Conservation (phyloP, 345 rosid genomes). For the Cochlearia excelsa region DNA sequence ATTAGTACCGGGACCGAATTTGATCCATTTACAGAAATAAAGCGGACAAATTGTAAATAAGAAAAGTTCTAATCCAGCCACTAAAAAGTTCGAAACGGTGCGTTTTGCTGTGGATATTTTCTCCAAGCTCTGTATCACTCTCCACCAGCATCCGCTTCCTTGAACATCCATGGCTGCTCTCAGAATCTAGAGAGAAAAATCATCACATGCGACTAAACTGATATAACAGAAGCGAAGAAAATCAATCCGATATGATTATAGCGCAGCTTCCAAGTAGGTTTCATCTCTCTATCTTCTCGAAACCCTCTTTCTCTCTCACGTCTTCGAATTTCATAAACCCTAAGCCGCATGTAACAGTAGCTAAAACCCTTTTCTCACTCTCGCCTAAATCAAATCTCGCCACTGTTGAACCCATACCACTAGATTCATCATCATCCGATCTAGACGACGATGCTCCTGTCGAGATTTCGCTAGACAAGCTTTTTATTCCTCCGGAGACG, state of each 20-base stretch:
- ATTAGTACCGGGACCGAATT: too few relatives aligned
- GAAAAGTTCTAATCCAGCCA: constrained; percentile 1
- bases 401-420: constrained; percentile 52
- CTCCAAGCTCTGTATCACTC: constrained; percentile 5
- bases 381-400: constrained; percentile 45
- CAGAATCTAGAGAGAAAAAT: constrained; percentile 9
- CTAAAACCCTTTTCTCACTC: constrained; percentile 20
- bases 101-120: constrained; percentile 34
- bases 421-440: constrained; percentile 34
- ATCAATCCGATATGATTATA: constrained; percentile 32
- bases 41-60: constrained; percentile 9
- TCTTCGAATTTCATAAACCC: constrained; percentile 36
- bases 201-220: too few relatives aligned
- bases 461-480: constrained; percentile 60
- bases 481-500: constrained; percentile 84
- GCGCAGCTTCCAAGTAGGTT: constrained; percentile 53
- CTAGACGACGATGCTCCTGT: constrained; percentile 32
- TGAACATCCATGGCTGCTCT: constrained; percentile 24
- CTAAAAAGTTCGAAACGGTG: constrained; percentile 21
- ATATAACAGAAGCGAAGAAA: too few relatives aligned
- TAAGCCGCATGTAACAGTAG: constrained; percentile 24
- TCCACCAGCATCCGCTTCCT: constrained; percentile 10
- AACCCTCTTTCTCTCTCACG: constrained; percentile 30
- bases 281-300: constrained; percentile 35
- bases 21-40: background rate